Conservation (phyloP, 1,139 yeast species). For the Protomyces lactucae-debilis region DNA sequence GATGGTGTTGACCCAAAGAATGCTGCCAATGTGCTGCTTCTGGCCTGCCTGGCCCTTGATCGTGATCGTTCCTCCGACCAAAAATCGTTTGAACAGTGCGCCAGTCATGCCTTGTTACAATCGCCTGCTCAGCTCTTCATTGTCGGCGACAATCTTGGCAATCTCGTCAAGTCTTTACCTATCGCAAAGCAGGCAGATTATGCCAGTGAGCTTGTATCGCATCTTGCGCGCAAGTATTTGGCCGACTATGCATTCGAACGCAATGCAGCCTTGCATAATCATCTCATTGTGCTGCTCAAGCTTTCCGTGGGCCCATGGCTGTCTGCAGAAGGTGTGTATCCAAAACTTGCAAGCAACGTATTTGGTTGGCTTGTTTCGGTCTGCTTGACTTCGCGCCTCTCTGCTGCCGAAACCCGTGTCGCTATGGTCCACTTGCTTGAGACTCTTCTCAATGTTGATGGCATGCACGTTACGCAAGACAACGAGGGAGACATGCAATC, state of each 20-base stretch:
- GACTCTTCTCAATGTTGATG: not conserved
- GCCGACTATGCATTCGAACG: not conserved
- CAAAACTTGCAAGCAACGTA: not conserved
- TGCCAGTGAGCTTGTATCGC: not conserved
- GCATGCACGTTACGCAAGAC: not conserved
- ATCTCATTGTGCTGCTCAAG: not conserved
- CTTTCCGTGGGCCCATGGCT: not conserved
- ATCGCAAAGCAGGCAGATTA: not conserved
- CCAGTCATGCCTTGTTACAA: not conserved
- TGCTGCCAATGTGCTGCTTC: not conserved
- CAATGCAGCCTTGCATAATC: not conserved
- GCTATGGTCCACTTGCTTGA: not conserved
- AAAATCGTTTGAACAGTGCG: not conserved
- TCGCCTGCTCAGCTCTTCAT: not conserved
- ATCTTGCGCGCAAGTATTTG: not conserved
- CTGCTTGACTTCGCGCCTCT: not conserved
- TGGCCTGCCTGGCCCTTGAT: not conserved
- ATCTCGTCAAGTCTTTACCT: not conserved
- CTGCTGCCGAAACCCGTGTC: not conserved
- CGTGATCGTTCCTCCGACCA: not conserved
- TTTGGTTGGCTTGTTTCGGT: not conserved
- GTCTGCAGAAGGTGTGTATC: not conserved
- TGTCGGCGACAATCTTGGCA: not conserved
- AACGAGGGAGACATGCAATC: not conserved
- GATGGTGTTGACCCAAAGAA: not conserved